A percentile compares a stretch with the other conserved stretches of the same genome.
Evolutionary conservation across 2,329 filamentous ascomycete species (phyloP).

Genomic region (Emmonsiellopsis sp.): DNA sequence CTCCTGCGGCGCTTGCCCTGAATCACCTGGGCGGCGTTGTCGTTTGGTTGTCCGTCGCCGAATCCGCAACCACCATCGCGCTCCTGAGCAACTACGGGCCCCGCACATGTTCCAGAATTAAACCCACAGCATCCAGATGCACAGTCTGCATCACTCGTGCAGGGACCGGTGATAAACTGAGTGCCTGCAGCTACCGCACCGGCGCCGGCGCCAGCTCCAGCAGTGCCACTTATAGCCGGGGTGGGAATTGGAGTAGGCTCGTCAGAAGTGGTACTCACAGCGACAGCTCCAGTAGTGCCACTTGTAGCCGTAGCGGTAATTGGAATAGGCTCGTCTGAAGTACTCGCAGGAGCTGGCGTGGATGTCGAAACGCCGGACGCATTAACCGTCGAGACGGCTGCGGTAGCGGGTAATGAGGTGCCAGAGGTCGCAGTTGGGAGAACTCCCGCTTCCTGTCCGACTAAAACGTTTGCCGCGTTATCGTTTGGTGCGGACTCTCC

Average conservation of each 20-base stretch:
- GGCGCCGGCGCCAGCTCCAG: slow-evolving; percentile 6
- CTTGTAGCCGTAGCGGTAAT: too few species aligned
- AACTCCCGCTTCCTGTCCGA: too few species aligned
- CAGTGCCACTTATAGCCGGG: slow-evolving; percentile 5
- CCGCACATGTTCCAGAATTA: slow-evolving; percentile 18
- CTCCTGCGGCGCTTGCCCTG: background rate
- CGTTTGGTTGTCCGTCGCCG: slow-evolving; percentile 16
- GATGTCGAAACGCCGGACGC: too few species aligned
- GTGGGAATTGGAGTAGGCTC: background rate
- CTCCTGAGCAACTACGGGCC: slow-evolving; percentile 16
- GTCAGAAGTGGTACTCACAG: background rate
- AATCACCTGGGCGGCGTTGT: slow-evolving; percentile 20
- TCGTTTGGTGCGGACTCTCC: slow-evolving; percentile 13
- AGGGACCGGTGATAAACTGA: slow-evolving; percentile 22
- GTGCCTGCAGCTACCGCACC: slow-evolving; percentile 6
- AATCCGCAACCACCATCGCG: slow-evolving; percentile 20
- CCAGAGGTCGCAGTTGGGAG: too few species aligned
- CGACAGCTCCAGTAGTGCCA: too few species aligned
- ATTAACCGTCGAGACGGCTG: too few species aligned
- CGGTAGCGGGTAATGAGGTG: too few species aligned
- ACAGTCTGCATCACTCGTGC: slow-evolving; percentile 18
- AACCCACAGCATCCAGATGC: slow-evolving; percentile 21
- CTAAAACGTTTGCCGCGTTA: too few species aligned
- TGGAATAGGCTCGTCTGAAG: too few species aligned
- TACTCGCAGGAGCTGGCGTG: background rate